Evolutionary conservation across 2,329 filamentous ascomycete genomes (phyloP).

Genomic region (Apiospora pterosperma): DNA sequence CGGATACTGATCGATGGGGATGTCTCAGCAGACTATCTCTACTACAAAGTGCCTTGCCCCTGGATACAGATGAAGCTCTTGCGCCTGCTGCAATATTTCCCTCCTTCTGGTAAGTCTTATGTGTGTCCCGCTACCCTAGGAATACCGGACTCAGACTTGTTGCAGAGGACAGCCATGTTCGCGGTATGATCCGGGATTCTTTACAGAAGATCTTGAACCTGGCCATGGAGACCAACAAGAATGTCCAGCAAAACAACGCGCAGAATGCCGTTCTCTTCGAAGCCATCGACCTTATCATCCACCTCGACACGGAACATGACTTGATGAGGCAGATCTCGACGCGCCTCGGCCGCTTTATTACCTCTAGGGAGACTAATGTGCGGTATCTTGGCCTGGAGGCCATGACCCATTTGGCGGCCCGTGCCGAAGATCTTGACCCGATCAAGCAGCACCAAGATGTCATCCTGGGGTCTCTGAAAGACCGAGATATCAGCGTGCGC

Average conservation of each 20-base stretch:
- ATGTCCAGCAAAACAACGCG: constrained; percentile 98
- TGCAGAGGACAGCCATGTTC: constrained; percentile 80
- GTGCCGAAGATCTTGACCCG: constrained; percentile 89
- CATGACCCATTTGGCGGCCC: constrained; percentile 95
- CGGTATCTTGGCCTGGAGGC: constrained; percentile 93
- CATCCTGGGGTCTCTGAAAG: constrained; percentile 89
- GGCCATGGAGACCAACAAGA: constrained; percentile 92
- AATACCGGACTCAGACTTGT: constrained; percentile 1
- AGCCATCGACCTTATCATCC: constrained; percentile 97
- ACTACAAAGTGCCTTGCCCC: constrained; percentile 99
- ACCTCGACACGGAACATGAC: constrained; percentile 89
- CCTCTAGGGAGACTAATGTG: constrained; percentile 95
- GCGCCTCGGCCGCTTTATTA: constrained; percentile 89
- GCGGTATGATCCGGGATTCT: constrained; percentile 87
- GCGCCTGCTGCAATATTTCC: constrained; percentile 90
- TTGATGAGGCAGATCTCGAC: constrained; percentile 96
- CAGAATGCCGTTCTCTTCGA: constrained; percentile 98
- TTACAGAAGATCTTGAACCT: constrained; percentile 87
- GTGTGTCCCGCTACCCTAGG: neutral
- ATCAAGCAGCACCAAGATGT: constrained; percentile 98
- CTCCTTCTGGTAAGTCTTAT: constrained; percentile 71
- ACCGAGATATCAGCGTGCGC: constrained; percentile 94
- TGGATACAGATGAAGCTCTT: constrained; percentile 97
- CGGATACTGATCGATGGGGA: constrained; percentile 88
- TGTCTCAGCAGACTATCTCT: constrained; percentile 86